phyloP scores from a whole-genome alignment of 805 yeast species.

The Saccharomycopsis babjevae region DNA sequence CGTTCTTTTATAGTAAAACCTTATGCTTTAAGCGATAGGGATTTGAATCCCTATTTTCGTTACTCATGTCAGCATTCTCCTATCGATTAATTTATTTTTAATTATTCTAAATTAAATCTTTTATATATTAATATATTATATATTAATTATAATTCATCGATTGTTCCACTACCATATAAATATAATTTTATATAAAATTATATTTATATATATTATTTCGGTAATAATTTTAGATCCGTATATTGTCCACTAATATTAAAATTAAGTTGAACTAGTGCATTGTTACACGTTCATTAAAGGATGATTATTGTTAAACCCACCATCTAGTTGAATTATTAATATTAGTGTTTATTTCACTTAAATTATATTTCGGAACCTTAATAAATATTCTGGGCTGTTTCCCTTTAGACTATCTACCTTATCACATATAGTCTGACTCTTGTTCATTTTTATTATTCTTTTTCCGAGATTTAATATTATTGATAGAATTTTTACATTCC shows the following conservation, averaged over 20 bases:
- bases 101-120: background rate
- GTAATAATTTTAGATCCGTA: constrained; percentile 14
- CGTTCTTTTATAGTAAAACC: constrained; percentile 22
- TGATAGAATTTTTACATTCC: constrained; percentile 15
- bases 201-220: constrained; percentile 10
- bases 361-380: constrained; percentile 17
- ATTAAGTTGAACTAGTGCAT: constrained; percentile 13
- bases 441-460: constrained; percentile 8
- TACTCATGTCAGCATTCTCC: constrained; percentile 25
- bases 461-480: constrained; percentile 16
- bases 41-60: constrained; percentile 20
- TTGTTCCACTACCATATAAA: background rate
- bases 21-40: constrained; percentile 21
- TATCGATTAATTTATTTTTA: background rate
- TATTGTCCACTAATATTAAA: constrained; percentile 13
- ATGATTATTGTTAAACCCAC: constrained; percentile 19
- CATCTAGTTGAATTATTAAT: constrained; percentile 9
- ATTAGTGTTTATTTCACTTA: constrained; percentile 15
- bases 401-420: constrained; percentile 19
- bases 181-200: background rate
- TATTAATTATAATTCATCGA: background rate
- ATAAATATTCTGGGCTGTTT: constrained; percentile 17
- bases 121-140: background rate
- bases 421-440: constrained; percentile 19
- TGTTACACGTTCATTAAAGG: constrained; percentile 19